These are phyloP conservation scores for Shiraia sp. DNA, from an alignment of 2,329 filamentous ascomycete genomes.

Conservation along the genomic window DNA sequence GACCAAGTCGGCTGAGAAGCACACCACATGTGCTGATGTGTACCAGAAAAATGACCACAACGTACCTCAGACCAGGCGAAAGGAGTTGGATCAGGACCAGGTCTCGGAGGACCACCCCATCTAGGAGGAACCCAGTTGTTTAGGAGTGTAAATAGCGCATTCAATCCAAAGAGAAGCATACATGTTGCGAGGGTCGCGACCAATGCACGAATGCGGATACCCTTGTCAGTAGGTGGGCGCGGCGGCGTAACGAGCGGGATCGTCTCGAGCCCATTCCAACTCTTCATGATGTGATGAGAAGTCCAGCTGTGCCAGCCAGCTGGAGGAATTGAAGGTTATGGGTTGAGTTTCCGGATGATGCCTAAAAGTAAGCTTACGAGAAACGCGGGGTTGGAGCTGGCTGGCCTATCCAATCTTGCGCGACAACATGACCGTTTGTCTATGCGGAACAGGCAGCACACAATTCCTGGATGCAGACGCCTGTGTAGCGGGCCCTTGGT, in stretches of 20 bases:
- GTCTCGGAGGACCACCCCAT: constrained; percentile 3
- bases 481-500: constrained; percentile 3
- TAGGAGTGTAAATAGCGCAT: constrained; percentile 20
- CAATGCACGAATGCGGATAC: constrained; percentile 14
- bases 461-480: constrained; percentile 4
- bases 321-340: neutral
- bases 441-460: constrained; percentile 6
- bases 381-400: neutral
- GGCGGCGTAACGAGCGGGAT: constrained; percentile 10
- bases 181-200: constrained; percentile 20
- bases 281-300: constrained; percentile 26
- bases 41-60: constrained; percentile 8
- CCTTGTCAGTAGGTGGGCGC: constrained; percentile 5
- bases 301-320: neutral
- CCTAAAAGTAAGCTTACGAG: neutral
- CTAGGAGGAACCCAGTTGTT: constrained; percentile 10
- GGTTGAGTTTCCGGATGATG: too few species aligned
- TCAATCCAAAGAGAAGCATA: constrained; percentile 19
- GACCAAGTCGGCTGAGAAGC: neutral
- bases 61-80: constrained; percentile 32
- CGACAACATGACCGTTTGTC: too few species aligned
- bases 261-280: constrained; percentile 14
- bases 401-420: too few species aligned
- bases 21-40: neutral
- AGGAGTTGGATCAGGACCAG: constrained; percentile 4